phyloP scores from a whole-genome alignment of 2,329 filamentous ascomycete species.

The Xylariaceae sp. region DNA sequence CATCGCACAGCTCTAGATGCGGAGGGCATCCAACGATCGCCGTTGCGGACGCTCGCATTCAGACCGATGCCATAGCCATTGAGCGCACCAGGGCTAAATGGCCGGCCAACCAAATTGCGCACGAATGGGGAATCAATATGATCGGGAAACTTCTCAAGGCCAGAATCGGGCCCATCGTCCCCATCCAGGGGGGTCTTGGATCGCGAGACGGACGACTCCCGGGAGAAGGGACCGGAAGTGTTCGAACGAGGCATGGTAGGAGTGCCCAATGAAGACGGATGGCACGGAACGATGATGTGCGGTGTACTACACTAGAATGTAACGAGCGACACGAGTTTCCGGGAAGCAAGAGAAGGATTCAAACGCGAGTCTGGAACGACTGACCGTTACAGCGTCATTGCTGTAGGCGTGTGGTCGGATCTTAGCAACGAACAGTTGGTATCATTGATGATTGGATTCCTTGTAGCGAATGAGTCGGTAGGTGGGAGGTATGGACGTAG shows the following conservation, averaged over 20 bases:
- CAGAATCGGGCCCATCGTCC: slow-evolving; percentile 28
- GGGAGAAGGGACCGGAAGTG: slow-evolving; percentile 31
- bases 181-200: slow-evolving; percentile 26
- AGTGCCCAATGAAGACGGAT: slow-evolving; percentile 9
- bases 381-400: slow-evolving; percentile 28
- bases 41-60: slow-evolving; percentile 30
- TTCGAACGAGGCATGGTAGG: slow-evolving; percentile 35
- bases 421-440: slow-evolving; percentile 1
- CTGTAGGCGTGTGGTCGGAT: slow-evolving; percentile 13
- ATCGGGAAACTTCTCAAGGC: slow-evolving; percentile 36
- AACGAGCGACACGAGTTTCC: slow-evolving; percentile 29
- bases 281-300: slow-evolving; percentile 16
- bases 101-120: slow-evolving; percentile 28
- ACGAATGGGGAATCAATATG: slow-evolving; percentile 34
- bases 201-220: slow-evolving; percentile 33
- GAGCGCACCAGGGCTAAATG: slow-evolving; percentile 29
- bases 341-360: slow-evolving; percentile 13
- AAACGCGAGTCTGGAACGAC: slow-evolving; percentile 22
- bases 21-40: slow-evolving; percentile 34
- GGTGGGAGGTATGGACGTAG: no score
- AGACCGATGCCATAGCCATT: slow-evolving; percentile 33
- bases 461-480: neutral
- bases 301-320: slow-evolving; percentile 3
- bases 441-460: neutral
- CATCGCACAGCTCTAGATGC: slow-evolving; percentile 30